Evolutionary conservation across 768 basidiomycete species (phyloP).

Genomic region (Tephrocybe sp.): DNA sequence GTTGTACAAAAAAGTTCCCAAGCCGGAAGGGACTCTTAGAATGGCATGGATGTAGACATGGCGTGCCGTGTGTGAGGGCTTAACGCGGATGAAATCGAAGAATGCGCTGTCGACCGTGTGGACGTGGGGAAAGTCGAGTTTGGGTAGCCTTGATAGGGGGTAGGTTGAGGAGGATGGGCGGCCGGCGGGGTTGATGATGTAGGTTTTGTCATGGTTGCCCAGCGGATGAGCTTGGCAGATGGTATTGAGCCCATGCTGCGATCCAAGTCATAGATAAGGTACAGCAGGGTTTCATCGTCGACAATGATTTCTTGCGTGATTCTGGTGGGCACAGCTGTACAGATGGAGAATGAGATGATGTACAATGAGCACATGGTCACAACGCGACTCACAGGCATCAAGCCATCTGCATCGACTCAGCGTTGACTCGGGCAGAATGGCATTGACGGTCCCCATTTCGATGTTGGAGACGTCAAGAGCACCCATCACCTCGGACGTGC

Average conservation of each 20-base stretch:
- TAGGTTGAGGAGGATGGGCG: conserved; percentile 4
- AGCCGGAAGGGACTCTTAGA: conserved; percentile 7
- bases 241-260: conserved; percentile 54
- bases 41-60: conserved; percentile 6
- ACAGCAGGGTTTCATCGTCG: conserved; percentile 62
- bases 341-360: conserved; percentile 25
- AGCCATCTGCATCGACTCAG: conserved; percentile 71
- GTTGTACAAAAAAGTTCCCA: conserved; percentile 5
- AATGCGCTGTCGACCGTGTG: conserved; percentile 28
- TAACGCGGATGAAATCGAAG: conserved; percentile 44
- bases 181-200: conserved; percentile 1
- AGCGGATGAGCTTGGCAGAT: conserved; percentile 52
- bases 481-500: conserved; percentile 53
- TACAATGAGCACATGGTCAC: conserved; percentile 10
- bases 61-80: conserved; percentile 25
- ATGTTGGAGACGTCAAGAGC: conserved; percentile 48
- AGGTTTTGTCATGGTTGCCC: conserved; percentile 40
- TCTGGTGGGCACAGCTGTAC: conserved; percentile 47
- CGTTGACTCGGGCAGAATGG: conserved; percentile 65
- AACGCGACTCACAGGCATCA: conserved; percentile 53
- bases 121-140: conserved; percentile 15
- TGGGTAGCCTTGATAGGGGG: conserved; percentile 16
- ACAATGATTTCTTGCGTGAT: conserved; percentile 72
- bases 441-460: conserved; percentile 50
- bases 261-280: conserved; percentile 68